Base-by-base conservation (phyloP, 192 early-diverging fungal species). In the Spinellus fusiger region DNA sequence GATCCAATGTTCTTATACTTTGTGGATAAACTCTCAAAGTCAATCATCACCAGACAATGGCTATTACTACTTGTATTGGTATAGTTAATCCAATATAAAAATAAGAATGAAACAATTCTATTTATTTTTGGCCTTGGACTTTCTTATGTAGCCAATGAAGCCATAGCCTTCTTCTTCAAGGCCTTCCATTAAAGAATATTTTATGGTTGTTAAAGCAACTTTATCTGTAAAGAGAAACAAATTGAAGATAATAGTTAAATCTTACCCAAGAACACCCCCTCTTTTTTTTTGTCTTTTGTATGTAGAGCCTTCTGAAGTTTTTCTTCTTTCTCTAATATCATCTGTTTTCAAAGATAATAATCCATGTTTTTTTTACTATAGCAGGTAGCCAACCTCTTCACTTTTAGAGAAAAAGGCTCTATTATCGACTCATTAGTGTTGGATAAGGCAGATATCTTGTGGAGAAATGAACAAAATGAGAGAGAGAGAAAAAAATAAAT, bases 161-260 rank as follows among this genome's bases (percentile, higher is more conserved):
- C 34, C 29, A 54, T 54, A 54, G 52, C 52, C 52, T 54, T 54
- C 52, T 54, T 54, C 52, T 50, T 50, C 28, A 54, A 54, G 31
- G 20, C 29, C 34, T 18, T 32, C 34, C 52, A 54, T 54, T 33
- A 54, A 54, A 54, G 52, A 32, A 1, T 54, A 32, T 33, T 54
- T 7, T 54, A 16, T 54, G 31, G 34, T 54, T 54, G 15, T 9
- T 54, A 54, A 18, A 54, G 34, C 52, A 54, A n/a, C 52, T 33
- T 54, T 54, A 54, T 54, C 29, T 32, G 34, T 54, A 54, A 54
- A 54, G 34, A 32, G 29, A 54, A 54, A 54, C 27, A 31, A 52
- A 29, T 31, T 52, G 52, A 54, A 54, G 31, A 33, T 54, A 54
- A 54, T 34, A 54, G 52, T 32, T 54, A 33, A 54, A 54, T 32